Base-by-base conservation (phyloP, 345 rosid genomes). In the Punica granatum region DNA sequence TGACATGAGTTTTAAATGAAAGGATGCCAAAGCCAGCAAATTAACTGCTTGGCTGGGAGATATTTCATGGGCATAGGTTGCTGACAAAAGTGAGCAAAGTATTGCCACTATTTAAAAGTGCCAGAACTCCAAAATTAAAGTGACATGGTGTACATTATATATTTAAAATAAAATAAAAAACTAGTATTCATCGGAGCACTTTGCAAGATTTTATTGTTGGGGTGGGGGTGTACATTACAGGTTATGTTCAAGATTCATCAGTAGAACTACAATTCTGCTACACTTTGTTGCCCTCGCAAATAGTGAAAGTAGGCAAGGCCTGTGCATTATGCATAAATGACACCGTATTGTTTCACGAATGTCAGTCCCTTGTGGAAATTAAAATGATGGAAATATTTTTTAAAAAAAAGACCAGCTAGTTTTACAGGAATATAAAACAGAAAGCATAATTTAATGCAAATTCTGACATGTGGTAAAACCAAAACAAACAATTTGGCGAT, bases 1-100 rank as follows among this genome's bases (percentile, higher is more conserved):
- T 56, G 61, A 30, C 33, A 56, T 30, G 16, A 26, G 16, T 28
- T 56, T 28, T n/a, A 49, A 49, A 63, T 25, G 35, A 80, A 13
- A 71, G 14, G 37, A 23, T 14, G n/a, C 35, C 18, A 15, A 56
- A 51, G 23, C 23, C 30, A 6, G 58, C n/a, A 48, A 51, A 3
- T 21, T 6, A 51, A 51, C 26, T 21, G 25, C 53, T 48, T 18
- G 5, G 4, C 4, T 48, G 1, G 1, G 16, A 51, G 30, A 51
- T n/a, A n/a, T n/a, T 51, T 51, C n/a, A 51, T n/a, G 58, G 31
- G 58, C 30, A 51, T 51, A 25, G n/a, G 6, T n/a, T 51, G 28
- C 26, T 51, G n/a, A 28, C 58, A 51, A 3, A 5, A 7, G 58
- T 25, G 31, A 21, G 58, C 58, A 51, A 51, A 51, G 11, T 2